Percentiles rank a stretch among this genome's conserved stretches.
Conservation (phyloP, 371 early-diverging fungal genomes). For the Mortierella sp. region DNA sequence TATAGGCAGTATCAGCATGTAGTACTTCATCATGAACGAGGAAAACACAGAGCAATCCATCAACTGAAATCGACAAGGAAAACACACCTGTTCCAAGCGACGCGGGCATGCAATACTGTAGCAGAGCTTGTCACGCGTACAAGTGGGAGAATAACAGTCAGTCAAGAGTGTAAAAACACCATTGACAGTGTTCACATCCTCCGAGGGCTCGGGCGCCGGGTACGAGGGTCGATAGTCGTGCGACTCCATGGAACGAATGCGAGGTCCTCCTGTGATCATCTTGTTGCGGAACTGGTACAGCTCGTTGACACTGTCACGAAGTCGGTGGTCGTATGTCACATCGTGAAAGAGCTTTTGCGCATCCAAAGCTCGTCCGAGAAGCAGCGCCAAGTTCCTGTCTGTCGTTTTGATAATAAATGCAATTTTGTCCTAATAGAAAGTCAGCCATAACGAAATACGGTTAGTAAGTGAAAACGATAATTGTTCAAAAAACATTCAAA, state of each 20-base stretch:
- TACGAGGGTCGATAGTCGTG: conserved; percentile 50
- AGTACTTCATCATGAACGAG: too few relatives aligned
- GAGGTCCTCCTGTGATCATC: conserved; percentile 54
- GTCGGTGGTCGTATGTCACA: conserved; percentile 85
- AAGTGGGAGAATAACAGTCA: conserved; percentile 93
- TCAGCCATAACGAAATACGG: too few relatives aligned
- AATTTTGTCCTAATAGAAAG: conserved; percentile 76
- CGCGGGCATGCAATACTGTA: conserved; percentile 90
- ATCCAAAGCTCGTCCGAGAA: conserved; percentile 90
- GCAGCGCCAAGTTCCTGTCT: conserved; percentile 88
- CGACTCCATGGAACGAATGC: conserved; percentile 50
- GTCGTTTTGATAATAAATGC: conserved; percentile 79
- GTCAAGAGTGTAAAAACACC: conserved; percentile 91
- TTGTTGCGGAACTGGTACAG: conserved; percentile 81
- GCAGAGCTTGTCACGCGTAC: conserved; percentile 83
- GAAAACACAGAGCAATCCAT: neutral
- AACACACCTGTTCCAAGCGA: conserved; percentile 69
- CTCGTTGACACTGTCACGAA: conserved; percentile 85
- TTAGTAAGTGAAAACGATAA: too few relatives aligned
- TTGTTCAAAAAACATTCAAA: too few relatives aligned
- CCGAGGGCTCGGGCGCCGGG: conserved; percentile 20
- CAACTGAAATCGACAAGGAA: neutral
- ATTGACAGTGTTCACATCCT: conserved; percentile 63
- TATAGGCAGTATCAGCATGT: neutral
- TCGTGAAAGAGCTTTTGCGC: conserved; percentile 92